A percentile compares a stretch with the other conserved stretches of the same genome.
Evolutionary conservation across 2,329 filamentous ascomycete species (phyloP).

Genomic region (Rasamsonia emersonii): DNA sequence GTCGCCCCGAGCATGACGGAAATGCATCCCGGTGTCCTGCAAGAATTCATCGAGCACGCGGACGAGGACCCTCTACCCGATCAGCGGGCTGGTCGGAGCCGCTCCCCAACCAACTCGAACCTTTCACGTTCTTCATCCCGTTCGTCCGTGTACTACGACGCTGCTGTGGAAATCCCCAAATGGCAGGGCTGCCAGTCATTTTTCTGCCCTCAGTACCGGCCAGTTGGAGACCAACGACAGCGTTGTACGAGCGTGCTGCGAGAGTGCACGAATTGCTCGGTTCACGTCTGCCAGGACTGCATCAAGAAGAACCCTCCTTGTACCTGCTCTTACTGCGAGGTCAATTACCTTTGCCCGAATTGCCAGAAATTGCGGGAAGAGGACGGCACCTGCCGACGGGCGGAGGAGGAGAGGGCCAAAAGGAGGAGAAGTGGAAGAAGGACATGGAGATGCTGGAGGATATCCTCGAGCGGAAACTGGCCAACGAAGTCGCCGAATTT

Average conservation of each 20-base stretch:
- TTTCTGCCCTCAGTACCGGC: slow-evolving; percentile 37
- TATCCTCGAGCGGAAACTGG: slow-evolving; percentile 32
- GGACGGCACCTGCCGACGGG: slow-evolving; percentile 31
- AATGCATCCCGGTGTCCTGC: slow-evolving; percentile 13
- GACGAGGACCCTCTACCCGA: slow-evolving; percentile 13
- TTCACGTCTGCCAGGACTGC: slow-evolving; percentile 40
- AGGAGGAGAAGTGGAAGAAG: slow-evolving; percentile 32
- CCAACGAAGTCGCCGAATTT: slow-evolving; percentile 33
- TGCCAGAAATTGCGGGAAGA: slow-evolving; percentile 30
- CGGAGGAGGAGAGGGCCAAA: slow-evolving; percentile 29
- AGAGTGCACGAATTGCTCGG: slow-evolving; percentile 38
- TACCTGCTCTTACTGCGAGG: slow-evolving; percentile 35
- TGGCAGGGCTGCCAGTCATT: slow-evolving; percentile 43
- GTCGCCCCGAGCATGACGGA: slow-evolving; percentile 19
- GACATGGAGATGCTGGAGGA: slow-evolving; percentile 33
- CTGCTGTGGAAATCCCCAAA: slow-evolving; percentile 25
- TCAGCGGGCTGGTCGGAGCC: slow-evolving; percentile 26
- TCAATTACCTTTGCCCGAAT: slow-evolving; percentile 37
- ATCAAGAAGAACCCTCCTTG: slow-evolving; percentile 32
- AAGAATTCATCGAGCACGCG: slow-evolving; percentile 13
- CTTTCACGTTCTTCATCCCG: slow-evolving; percentile 33
- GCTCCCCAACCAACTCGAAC: slow-evolving; percentile 32
- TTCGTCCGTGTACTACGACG: slow-evolving; percentile 29
- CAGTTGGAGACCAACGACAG: slow-evolving; percentile 37
- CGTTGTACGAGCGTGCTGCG: slow-evolving; percentile 35